Conservation (phyloP, 805 yeast species). For the Priceomyces carsonii region DNA sequence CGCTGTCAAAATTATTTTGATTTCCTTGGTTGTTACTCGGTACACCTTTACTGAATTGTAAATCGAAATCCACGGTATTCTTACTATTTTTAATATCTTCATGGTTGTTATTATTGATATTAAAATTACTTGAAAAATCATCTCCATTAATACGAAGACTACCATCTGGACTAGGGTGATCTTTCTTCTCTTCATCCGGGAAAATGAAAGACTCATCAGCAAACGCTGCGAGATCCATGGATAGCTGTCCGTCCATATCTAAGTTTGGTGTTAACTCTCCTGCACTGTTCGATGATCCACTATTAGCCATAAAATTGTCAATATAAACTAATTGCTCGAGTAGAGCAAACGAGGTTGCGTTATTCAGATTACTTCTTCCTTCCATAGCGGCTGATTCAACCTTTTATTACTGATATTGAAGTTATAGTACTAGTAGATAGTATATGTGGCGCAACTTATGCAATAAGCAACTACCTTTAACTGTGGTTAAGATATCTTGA, state of each 20-base stretch:
- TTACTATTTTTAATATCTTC: too few species aligned
- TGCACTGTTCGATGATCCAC: conserved; percentile 10
- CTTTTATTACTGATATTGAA: too few species aligned
- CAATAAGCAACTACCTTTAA: too few species aligned
- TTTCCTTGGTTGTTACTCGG: too few species aligned
- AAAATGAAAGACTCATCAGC: conserved; percentile 80
- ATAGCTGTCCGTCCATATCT: conserved; percentile 42
- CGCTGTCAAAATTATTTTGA: too few species aligned
- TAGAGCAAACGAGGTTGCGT: conserved; percentile 42
- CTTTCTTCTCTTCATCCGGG: conserved; percentile 75
- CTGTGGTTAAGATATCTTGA: too few species aligned
- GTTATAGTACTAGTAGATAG: too few species aligned
- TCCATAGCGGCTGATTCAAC: conserved; percentile 1
- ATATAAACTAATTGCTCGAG: conserved; percentile 79
- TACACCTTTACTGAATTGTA: too few species aligned
- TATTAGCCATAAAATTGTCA: conserved; percentile 67
- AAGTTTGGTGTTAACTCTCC: conserved; percentile 39
- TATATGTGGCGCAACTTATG: too few species aligned
- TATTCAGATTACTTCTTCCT: conserved; percentile 3
- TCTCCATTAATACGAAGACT: conserved; percentile 6
- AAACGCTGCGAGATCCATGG: conserved; percentile 71
- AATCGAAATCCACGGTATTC: too few species aligned
- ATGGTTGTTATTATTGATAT: too few species aligned
- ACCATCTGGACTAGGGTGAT: conserved; percentile 8
- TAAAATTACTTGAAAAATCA: too few species aligned